Conservation (phyloP, 2,329 filamentous ascomycete species). For the Emergomyces orientalis region DNA sequence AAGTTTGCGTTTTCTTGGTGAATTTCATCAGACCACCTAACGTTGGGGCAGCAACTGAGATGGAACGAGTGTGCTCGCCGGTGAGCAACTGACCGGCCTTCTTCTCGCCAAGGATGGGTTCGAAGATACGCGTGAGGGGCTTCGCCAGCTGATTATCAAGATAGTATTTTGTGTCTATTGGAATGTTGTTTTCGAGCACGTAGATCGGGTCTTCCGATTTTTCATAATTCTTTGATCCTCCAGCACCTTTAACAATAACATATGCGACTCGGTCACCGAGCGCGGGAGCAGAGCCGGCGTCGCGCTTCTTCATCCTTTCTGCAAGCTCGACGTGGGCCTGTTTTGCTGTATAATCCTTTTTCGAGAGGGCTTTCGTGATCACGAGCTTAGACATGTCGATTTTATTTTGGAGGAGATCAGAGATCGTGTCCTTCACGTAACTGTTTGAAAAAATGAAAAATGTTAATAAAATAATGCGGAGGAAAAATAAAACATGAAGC, state of each 20-base stretch:
- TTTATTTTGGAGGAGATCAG: slow-evolving; percentile 92
- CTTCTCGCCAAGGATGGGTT: slow-evolving; percentile 90
- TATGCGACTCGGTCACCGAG: slow-evolving; percentile 96
- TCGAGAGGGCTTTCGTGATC: slow-evolving; percentile 93
- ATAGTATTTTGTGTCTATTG: slow-evolving; percentile 97
- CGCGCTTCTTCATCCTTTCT: slow-evolving; percentile 92
- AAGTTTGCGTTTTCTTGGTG: slow-evolving; percentile 92
- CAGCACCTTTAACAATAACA: slow-evolving; percentile 88
- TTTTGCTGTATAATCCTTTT: slow-evolving; percentile 79
- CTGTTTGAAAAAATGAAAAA: slow-evolving; percentile 37
- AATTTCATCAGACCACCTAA: slow-evolving; percentile 97
- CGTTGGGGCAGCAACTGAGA: slow-evolving; percentile 82
- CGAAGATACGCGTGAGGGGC: slow-evolving; percentile 88
- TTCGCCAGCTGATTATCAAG: slow-evolving; percentile 97
- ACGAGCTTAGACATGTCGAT: slow-evolving; percentile 98
- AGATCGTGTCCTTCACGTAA: slow-evolving; percentile 93
- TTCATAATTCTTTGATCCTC: slow-evolving; percentile 90
- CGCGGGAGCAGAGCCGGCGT: slow-evolving; percentile 83
- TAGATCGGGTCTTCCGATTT: slow-evolving; percentile 95
- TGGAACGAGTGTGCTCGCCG: slow-evolving; percentile 89
- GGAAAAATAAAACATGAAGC: background rate
- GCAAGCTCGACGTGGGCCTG: slow-evolving; percentile 95
- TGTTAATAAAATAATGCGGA: slow-evolving; percentile 29
- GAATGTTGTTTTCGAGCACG: slow-evolving; percentile 93
- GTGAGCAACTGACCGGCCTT: slow-evolving; percentile 78